A percentile compares a stretch with the other conserved stretches of the same genome.
These are phyloP conservation scores for Arxiozyma slooffiae DNA, from an alignment of 1,139 yeast species.

Conservation along the genomic window DNA sequence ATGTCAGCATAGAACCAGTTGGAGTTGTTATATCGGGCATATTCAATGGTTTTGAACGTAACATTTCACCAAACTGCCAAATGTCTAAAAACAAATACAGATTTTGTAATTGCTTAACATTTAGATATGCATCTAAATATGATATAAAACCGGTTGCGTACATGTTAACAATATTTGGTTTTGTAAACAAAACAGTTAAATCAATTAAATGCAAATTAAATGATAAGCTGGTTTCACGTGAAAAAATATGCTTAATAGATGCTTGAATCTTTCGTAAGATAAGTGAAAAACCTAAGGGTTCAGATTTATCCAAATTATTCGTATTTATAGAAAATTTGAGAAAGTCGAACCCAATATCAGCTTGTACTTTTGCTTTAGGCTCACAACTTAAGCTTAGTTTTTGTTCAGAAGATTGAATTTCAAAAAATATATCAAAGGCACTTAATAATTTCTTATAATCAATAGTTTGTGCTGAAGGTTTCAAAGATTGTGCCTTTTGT, in stretches of 20 bases:
- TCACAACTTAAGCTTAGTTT: conserved; percentile 74
- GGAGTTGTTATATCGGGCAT: conserved; percentile 10
- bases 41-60: conserved; percentile 10
- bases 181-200: conserved; percentile 35
- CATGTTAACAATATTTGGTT: conserved; percentile 35
- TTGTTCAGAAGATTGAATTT: conserved; percentile 62
- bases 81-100: conserved; percentile 72
- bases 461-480: conserved; percentile 14
- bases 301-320: conserved; percentile 35
- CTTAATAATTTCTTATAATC: conserved; percentile 38
- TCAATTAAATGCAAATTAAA: conserved; percentile 46
- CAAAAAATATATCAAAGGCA: conserved; percentile 54
- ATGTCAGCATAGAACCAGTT: conserved; percentile 7
- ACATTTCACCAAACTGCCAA: conserved; percentile 49
- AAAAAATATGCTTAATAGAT: conserved; percentile 79
- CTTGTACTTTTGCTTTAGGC: conserved; percentile 88
- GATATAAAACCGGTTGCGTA: conserved; percentile 47
- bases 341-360: conserved; percentile 64
- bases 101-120: conserved; percentile 80
- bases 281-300: conserved; percentile 38
- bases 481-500: conserved; percentile 6
- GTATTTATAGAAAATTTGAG: conserved; percentile 52
- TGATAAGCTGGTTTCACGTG: conserved; percentile 84
- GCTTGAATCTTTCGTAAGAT: conserved; percentile 52
- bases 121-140: conserved; percentile 54